These are phyloP conservation scores for Paratinospora sagittata DNA, from an alignment of 164 flowering plant genomes.

Conservation along the genomic window DNA sequence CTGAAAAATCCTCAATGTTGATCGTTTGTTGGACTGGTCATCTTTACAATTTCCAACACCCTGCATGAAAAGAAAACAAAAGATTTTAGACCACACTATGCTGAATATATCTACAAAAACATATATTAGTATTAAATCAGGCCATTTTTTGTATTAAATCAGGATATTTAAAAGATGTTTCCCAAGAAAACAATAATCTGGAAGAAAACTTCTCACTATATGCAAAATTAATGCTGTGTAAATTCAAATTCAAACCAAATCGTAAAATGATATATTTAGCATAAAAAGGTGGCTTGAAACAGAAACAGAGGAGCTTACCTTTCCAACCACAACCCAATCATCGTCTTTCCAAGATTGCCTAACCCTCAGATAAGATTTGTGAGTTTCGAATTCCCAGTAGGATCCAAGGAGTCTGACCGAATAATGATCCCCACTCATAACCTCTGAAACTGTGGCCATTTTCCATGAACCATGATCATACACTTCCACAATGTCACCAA, in stretches of 20 bases:
- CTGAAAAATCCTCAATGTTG: conserved; percentile 16
- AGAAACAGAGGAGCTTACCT: conserved; percentile 30
- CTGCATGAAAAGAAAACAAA: conserved; percentile 25
- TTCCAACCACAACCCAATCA: conserved; percentile 44
- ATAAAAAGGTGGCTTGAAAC: neutral
- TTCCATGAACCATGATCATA: conserved; percentile 66
- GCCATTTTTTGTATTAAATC: no score
- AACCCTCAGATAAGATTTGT: conserved; percentile 29
- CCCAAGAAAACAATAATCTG: neutral
- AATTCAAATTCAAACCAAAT: no score
- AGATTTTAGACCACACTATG: neutral
- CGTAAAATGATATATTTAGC: neutral
- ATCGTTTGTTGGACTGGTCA: conserved; percentile 13
- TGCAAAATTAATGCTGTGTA: no score
- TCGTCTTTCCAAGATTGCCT: conserved; percentile 45
- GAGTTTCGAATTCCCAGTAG: conserved; percentile 27
- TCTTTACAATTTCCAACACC: conserved; percentile 30
- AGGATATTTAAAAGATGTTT: no score
- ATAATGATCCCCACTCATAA: conserved; percentile 24
- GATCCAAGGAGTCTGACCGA: conserved; percentile 42
- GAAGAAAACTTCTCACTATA: neutral
- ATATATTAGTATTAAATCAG: no score
- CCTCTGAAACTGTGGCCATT: conserved; percentile 45
- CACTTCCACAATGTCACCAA: conserved; percentile 72
- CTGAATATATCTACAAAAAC: no score